phyloP scores from a whole-genome alignment of 2,329 filamentous ascomycete species.

The Sodiomyces alkalinus region DNA sequence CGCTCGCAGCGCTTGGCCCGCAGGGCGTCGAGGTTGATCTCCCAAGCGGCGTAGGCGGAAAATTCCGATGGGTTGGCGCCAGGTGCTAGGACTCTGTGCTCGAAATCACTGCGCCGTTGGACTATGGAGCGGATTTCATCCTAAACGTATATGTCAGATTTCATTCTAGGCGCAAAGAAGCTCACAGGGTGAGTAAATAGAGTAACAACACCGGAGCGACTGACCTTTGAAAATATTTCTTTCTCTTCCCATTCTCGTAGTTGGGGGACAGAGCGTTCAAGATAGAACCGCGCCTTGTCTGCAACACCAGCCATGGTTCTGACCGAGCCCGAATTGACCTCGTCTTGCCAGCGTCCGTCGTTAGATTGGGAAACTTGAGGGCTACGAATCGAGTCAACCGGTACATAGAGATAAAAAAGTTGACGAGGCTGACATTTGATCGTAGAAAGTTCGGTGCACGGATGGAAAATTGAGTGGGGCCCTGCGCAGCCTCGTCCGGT shows the following conservation, averaged over 20 bases:
- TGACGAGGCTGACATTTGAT: slow-evolving; percentile 1
- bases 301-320: slow-evolving; percentile 60
- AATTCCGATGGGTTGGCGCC: slow-evolving; percentile 67
- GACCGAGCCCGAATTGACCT: not conserved
- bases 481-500: not conserved
- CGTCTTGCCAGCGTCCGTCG: too few species aligned
- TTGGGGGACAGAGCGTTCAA: slow-evolving; percentile 85
- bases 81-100: slow-evolving; percentile 76
- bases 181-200: not conserved
- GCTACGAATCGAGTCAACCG: too few species aligned
- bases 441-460: slow-evolving; percentile 1
- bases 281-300: slow-evolving; percentile 89
- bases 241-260: slow-evolving; percentile 86
- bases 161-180: too few species aligned
- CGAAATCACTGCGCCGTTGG: slow-evolving; percentile 80
- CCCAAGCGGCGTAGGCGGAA: slow-evolving; percentile 65
- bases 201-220: slow-evolving; percentile 8
- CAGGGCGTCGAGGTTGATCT: slow-evolving; percentile 55
- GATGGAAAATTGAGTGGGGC: too few species aligned
- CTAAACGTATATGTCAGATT: slow-evolving; percentile 34
- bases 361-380: too few species aligned
- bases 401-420: slow-evolving; percentile 1
- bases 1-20: slow-evolving; percentile 72
- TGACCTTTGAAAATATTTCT: slow-evolving; percentile 70
- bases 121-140: slow-evolving; percentile 85